Evolutionary conservation across 108 stramenopile genomes (phyloP).

Genomic region (Cyclotella choctawhatcheeana): DNA sequence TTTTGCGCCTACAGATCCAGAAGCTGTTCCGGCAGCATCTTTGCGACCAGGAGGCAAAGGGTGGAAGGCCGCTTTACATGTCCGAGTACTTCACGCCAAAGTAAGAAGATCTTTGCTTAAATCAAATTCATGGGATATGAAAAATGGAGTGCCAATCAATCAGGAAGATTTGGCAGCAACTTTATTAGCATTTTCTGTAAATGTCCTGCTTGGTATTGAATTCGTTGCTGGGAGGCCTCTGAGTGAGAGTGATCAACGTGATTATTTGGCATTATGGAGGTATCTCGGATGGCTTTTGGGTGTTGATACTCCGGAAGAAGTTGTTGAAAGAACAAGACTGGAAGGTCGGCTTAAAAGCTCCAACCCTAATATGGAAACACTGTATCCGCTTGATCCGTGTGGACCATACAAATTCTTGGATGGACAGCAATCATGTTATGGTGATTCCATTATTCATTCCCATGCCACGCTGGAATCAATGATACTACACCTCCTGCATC

Average conservation of each 20-base stretch:
- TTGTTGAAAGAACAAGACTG: no score
- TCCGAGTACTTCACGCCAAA: slow-evolving; percentile 84
- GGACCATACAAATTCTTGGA: slow-evolving; percentile 57
- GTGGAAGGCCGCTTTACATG: slow-evolving; percentile 74
- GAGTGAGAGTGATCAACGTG: slow-evolving; percentile 51
- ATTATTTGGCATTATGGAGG: slow-evolving; percentile 85
- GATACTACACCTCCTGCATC: slow-evolving; percentile 55
- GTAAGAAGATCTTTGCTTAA: slow-evolving; percentile 64
- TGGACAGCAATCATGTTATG: background rate
- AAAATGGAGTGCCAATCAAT: slow-evolving; percentile 82
- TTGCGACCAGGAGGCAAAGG: slow-evolving; percentile 67
- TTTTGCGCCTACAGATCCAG: slow-evolving; percentile 27
- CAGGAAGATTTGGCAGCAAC: slow-evolving; percentile 90
- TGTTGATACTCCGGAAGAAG: slow-evolving; percentile 50
- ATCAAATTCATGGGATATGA: slow-evolving; percentile 61
- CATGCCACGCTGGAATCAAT: slow-evolving; percentile 52
- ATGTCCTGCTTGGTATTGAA: slow-evolving; percentile 77
- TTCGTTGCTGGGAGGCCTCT: slow-evolving; percentile 60
- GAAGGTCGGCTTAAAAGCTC: no score
- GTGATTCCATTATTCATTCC: slow-evolving; percentile 56
- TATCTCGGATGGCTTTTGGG: slow-evolving; percentile 88
- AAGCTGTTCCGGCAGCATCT: slow-evolving; percentile 26
- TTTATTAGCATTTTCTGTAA: slow-evolving; percentile 75
- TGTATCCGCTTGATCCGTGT: slow-evolving; percentile 77
- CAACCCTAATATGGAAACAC: background rate